Evolutionary conservation across 2,329 filamentous ascomycete genomes (phyloP), one percentile per base, ranked within the genome.

Genomic region (Zymoseptoria tritici): DNA sequence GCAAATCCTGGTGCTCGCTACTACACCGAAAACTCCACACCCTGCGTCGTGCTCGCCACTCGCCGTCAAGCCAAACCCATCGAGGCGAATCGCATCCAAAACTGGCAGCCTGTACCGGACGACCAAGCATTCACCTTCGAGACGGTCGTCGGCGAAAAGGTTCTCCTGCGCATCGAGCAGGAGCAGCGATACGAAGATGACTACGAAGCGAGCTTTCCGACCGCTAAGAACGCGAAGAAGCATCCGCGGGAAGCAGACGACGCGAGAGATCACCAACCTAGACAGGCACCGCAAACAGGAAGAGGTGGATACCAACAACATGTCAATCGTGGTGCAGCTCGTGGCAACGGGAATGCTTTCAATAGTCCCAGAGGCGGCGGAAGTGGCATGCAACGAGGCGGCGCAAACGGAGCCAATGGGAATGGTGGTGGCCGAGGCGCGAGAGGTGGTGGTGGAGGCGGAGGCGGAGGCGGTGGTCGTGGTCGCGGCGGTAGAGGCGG

Each of bases 141-240:
- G 63, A 91, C 89, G 0, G 85, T 84, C 0, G 90, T 97, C 1
- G 89, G 89, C 19, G 92, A 97, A 76, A 96, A 95, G 77, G 84
- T 90, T 16, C 80, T 94, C 64, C 76, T 97, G 56, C 83, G 89
- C 1, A 86, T 97, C 53, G 91, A 96, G 72, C 80, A 85, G 56
- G 89, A 93, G 77, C 73, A 85, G 55, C 76, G 78, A 2, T 74
- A 76, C 22, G 85, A 88, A 67, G 84, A 83, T 63, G 82, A 85
- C 62, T 85, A 85, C 69, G 85, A 89, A 66, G 83, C 80, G 67
- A 76, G 83, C 19, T 85, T 85, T 64, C 79, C 81, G 31, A 86
- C 83, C 68, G 87, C 82, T 70, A 74, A 77, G 42, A 76, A 81
- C 59, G 87, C 86, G 74, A 79, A 84, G 57, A 86, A 86, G 67